phyloP scores from a whole-genome alignment of 148 eudicot genomes.

The Camellia japonica region DNA sequence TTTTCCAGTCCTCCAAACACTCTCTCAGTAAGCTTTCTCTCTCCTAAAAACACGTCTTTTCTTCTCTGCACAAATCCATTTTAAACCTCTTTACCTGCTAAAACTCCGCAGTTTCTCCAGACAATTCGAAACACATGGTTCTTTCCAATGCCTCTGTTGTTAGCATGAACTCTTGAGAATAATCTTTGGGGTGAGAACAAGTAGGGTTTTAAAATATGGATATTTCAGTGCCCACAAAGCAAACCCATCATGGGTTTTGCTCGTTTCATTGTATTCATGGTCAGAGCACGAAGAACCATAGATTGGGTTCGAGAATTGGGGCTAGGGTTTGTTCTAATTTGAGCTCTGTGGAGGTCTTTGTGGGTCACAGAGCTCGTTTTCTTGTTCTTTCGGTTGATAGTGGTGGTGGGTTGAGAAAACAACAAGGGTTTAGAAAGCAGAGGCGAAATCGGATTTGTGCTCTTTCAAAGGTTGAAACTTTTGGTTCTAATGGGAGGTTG shows the following conservation, averaged over 20 bases:
- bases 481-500: conserved; percentile 36
- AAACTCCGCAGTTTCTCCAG: background rate
- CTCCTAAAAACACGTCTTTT: background rate
- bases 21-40: background rate
- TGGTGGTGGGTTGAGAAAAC: conserved; percentile 17
- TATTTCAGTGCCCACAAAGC: conserved; percentile 31
- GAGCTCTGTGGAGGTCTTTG: conserved; percentile 19
- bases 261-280: conserved; percentile 34
- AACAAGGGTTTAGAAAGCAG: conserved; percentile 22
- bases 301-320: conserved; percentile 20
- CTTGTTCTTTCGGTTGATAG: conserved; percentile 20
- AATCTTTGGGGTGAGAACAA: background rate
- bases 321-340: conserved; percentile 34
- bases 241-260: conserved; percentile 56
- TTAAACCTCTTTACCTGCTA: background rate
- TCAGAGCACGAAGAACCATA: conserved; percentile 15
- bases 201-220: conserved; percentile 30
- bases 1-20: background rate
- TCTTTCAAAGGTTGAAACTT: conserved; percentile 35
- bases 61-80: background rate
- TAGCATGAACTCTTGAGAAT: background rate
- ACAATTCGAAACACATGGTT: background rate
- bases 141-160: background rate
- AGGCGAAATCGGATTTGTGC: conserved; percentile 32
- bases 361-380: conserved; percentile 19